These are phyloP conservation scores for Coniferiporia weirii DNA, from an alignment of 1,284 basidiomycete species.

Conservation along the genomic window DNA sequence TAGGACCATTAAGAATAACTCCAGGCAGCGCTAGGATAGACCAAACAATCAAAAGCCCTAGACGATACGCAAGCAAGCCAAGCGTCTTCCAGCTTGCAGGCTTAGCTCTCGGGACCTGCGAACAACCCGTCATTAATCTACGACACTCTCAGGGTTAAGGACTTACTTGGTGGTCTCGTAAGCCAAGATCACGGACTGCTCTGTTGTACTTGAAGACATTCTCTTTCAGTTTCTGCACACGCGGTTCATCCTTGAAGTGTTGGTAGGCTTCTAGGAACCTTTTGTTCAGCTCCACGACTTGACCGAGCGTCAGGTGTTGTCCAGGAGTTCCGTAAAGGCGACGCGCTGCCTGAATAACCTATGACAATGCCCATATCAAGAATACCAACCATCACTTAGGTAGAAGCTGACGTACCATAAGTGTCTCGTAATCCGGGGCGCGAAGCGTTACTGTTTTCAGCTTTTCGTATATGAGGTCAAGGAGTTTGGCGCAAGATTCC, in stretches of 20 bases:
- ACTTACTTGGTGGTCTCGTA: conserved; percentile 93
- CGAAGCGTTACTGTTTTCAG: conserved; percentile 95
- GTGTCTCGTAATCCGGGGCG: conserved; percentile 95
- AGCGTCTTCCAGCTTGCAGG: conserved; percentile 86
- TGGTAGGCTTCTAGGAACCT: conserved; percentile 92
- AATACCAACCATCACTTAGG: neutral
- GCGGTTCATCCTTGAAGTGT: conserved; percentile 92
- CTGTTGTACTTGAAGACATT: conserved; percentile 96
- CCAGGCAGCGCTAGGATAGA: conserved; percentile 87
- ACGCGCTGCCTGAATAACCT: conserved; percentile 94
- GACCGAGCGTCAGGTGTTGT: conserved; percentile 89
- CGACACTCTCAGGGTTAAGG: too few relatives aligned
- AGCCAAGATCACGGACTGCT: conserved; percentile 85
- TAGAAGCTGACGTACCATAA: conserved; percentile 65
- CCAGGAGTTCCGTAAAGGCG: conserved; percentile 94
- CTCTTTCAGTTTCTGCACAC: conserved; percentile 75
- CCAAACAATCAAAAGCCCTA: conserved; percentile 82
- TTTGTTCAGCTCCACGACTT: conserved; percentile 96
- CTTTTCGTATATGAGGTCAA: conserved; percentile 93
- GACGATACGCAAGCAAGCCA: conserved; percentile 81
- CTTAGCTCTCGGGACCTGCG: conserved; percentile 73
- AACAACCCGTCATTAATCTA: too few relatives aligned
- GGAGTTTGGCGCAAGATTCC: conserved; percentile 84
- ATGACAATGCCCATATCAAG: conserved; percentile 12
- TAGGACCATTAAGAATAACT: conserved; percentile 91